A percentile compares a stretch with the other conserved stretches of the same genome.
phyloP scores from a whole-genome alignment of 441 rosid genomes.

The Euphorbia schlechtendalii region DNA sequence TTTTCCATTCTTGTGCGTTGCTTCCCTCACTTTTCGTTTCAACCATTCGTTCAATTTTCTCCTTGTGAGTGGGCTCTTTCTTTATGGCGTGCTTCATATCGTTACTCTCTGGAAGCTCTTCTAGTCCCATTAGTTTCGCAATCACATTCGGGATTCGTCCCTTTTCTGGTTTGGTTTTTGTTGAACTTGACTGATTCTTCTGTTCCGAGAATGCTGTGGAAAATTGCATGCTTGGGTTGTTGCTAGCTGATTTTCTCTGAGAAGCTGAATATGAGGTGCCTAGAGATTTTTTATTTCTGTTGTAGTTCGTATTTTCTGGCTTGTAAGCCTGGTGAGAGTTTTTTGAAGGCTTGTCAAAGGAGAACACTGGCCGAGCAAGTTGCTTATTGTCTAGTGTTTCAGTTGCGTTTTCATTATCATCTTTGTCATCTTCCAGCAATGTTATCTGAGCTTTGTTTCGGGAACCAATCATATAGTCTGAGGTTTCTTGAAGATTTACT shows the following conservation, averaged over 20 bases:
- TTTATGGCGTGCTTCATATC: conserved; percentile 24
- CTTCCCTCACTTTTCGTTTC: no score
- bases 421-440: conserved; percentile 59
- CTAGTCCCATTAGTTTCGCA: conserved; percentile 85
- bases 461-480: conserved; percentile 43
- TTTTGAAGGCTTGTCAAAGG: conserved; percentile 42
- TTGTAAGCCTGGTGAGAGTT: conserved; percentile 32
- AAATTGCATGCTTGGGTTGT: conserved; percentile 18
- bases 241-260: conserved; percentile 37
- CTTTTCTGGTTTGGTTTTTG: conserved; percentile 42
- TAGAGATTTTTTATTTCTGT: conserved; percentile 23
- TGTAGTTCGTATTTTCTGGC: conserved; percentile 26
- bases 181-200: conserved; percentile 29
- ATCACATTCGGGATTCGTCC: conserved; percentile 77
- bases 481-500: conserved; percentile 61
- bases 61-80: conserved; percentile 30
- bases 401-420: conserved; percentile 27
- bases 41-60: conserved; percentile 17
- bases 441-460: conserved; percentile 50
- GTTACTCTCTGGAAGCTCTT: conserved; percentile 53
- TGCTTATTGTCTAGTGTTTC: conserved; percentile 30
- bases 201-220: conserved; percentile 27
- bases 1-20: no score
- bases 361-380: conserved; percentile 42
- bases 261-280: conserved; percentile 27